These are phyloP conservation scores for Trichoderma aggressivum DNA, from an alignment of 2,329 filamentous ascomycete species.

Conservation along the genomic window DNA sequence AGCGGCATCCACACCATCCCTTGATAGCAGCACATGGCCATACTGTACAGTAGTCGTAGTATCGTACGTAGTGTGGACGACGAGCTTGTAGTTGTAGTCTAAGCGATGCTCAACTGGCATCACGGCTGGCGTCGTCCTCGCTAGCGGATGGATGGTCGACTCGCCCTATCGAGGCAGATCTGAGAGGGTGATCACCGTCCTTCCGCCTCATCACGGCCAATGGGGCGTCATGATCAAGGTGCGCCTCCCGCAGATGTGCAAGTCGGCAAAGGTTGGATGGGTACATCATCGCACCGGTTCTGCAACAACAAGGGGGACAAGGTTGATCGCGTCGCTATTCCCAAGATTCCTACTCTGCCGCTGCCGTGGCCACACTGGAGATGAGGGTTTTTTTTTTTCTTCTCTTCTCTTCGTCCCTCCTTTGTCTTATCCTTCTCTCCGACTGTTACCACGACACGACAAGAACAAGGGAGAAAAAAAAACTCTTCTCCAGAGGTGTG, in stretches of 20 bases:
- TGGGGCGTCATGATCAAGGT: neutral
- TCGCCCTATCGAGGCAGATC: constrained; percentile 17
- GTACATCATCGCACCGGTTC: neutral
- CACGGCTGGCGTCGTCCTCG: constrained; percentile 2
- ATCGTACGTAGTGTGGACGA: neutral
- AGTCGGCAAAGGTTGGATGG: neutral
- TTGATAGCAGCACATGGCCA: constrained; percentile 15
- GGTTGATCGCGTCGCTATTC: neutral
- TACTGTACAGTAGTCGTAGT: neutral
- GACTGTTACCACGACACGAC: constrained; percentile 2
- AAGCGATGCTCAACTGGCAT: constrained; percentile 8
- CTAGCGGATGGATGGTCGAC: neutral
- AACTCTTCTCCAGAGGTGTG: neutral
- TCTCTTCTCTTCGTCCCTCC: neutral
- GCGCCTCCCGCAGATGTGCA: constrained; percentile 5
- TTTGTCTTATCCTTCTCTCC: neutral
- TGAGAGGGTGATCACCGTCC: constrained; percentile 8
- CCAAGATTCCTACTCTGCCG: constrained; percentile 10
- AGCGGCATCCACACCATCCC: constrained; percentile 1
- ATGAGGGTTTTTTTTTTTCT: neutral
- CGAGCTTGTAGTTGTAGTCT: neutral
- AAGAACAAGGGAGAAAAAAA: neutral
- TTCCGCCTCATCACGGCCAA: constrained; percentile 15
- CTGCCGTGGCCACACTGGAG: constrained; percentile 1
- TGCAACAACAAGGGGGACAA: constrained; percentile 9